Evolutionary conservation across 2,329 filamentous ascomycete species (phyloP), one percentile per base, ranked within the genome.

Genomic region (Botrytis cinerea): DNA sequence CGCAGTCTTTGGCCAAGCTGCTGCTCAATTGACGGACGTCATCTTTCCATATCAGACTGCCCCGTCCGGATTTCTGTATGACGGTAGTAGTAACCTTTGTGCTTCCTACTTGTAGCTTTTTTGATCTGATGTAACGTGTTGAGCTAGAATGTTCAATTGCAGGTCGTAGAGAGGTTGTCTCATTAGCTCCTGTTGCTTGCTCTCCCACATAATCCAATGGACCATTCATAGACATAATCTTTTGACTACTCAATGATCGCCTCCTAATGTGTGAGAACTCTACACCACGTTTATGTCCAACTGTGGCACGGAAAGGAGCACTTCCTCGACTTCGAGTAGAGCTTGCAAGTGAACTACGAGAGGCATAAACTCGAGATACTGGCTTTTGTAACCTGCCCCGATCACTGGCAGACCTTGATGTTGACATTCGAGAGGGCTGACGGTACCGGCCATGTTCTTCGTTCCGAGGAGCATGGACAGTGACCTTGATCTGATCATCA

Each of bases 1-100:
- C 95, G 79, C 95, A 97, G 74, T 96, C 93, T 82, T 94, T 93
- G 68, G 94, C 93, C 75, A 98, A 90, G 78, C 94, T 94, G 78
- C 89, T 89, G 78, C 94, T 97, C 73, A 97, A 92, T 78, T 95
- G 91, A 10, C 93, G 88, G 71, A 96, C 88, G 80, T 97, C 95
- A 74, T 94, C 93, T 77, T 89, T 91, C 82, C 90, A 91, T 66
- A 79, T 60, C 40, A 76, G 73, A 62, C 76, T 80, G 12, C 73
- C 59, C 48, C 73, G 74, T 48, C 62, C 74, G 64, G 73, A 38
- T 32, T 62, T 66, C 40, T 79, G 79, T 32, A 73, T 43, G n/a
- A 45, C 59, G 32, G 73, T 18, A 54, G 66, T 64, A 32, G 72
- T 32, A 40, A 71, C 54, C n/a, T 75, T 67, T 35, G 76, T 72